A percentile compares a stretch with the other conserved stretches of the same genome.
These are phyloP conservation scores for Pseudonectria buxi DNA, from an alignment of 2,329 filamentous ascomycete genomes.

Conservation along the genomic window DNA sequence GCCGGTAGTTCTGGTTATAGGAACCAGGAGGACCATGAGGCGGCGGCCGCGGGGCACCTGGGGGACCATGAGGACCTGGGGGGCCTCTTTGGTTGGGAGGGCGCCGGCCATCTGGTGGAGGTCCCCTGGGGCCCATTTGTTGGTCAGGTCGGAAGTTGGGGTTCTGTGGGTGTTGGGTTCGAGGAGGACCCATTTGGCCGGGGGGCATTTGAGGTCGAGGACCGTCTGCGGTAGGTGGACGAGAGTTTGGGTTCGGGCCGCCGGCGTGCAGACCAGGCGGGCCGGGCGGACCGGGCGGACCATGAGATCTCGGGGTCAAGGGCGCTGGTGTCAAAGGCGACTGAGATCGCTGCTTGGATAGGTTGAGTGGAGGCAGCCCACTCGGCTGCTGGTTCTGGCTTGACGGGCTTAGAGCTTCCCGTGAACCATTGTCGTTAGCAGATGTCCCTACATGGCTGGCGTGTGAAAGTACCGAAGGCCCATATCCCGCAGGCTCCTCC, in stretches of 20 bases:
- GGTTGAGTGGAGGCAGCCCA: slow-evolving; percentile 35
- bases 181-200: slow-evolving; percentile 19
- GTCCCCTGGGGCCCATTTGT: slow-evolving; percentile 11
- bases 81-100: slow-evolving; percentile 16
- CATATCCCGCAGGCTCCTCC: slow-evolving; percentile 28
- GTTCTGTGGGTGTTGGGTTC: slow-evolving; percentile 24
- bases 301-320: slow-evolving; percentile 3
- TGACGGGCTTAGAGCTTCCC: slow-evolving; percentile 43
- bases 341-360: slow-evolving; percentile 35
- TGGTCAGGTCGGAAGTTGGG: slow-evolving; percentile 22
- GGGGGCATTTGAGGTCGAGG: slow-evolving; percentile 24
- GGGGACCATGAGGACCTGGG: slow-evolving; percentile 7
- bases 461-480: slow-evolving; percentile 46
- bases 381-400: slow-evolving; percentile 28
- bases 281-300: slow-evolving; percentile 9
- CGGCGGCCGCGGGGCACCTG: slow-evolving; percentile 6
- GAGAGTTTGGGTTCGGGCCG: slow-evolving; percentile 23
- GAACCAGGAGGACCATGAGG: slow-evolving; percentile 7
- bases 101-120: slow-evolving; percentile 14
- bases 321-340: slow-evolving; percentile 37
- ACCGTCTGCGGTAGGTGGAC: slow-evolving; percentile 27
- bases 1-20: slow-evolving; percentile 15
- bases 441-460: slow-evolving; percentile 43
- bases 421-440: slow-evolving; percentile 49
- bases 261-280: slow-evolving; percentile 27